Evolutionary conservation across 345 rosid species (phyloP).

Genomic region (Populus tremula): DNA sequence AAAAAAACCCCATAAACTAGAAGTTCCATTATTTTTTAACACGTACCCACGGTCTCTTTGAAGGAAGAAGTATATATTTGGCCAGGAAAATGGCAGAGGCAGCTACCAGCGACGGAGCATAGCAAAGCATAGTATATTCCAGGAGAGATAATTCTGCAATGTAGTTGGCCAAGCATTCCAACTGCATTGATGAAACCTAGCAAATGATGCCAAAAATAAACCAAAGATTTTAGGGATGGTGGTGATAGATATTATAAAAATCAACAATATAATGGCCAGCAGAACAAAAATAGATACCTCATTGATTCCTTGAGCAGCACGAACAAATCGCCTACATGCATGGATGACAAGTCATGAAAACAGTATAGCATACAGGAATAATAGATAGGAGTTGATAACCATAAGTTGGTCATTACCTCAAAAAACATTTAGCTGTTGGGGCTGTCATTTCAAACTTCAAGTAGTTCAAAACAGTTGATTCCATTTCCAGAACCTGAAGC

Average conservation of each 20-base stretch:
- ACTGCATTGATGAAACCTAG: conserved; percentile 63
- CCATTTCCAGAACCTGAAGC: conserved; percentile 83
- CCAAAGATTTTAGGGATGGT: background rate
- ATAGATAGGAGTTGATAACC: background rate
- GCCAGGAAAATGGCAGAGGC: conserved; percentile 88
- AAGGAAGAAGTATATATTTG: conserved; percentile 61
- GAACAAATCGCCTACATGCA: conserved; percentile 67
- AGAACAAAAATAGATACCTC: conserved; percentile 51
- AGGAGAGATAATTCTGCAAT: conserved; percentile 70
- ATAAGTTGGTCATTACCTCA: conserved; percentile 48
- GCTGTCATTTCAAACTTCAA: conserved; percentile 91
- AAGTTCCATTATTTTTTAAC: too few relatives aligned
- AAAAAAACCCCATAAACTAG: background rate
- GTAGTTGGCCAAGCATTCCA: conserved; percentile 83
- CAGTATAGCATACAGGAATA: background rate
- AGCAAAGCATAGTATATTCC: conserved; percentile 70
- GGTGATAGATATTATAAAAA: background rate
- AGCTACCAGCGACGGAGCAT: conserved; percentile 78
- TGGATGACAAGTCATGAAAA: conserved; percentile 14
- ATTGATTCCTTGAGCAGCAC: conserved; percentile 71
- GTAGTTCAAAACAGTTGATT: conserved; percentile 74
- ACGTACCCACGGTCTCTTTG: conserved; percentile 85
- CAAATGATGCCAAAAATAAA: background rate
- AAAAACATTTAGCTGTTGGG: conserved; percentile 80
- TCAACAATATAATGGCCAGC: background rate